Evolutionary conservation across 139 green algal genomes (phyloP), one percentile per base, ranked within the genome.

Genomic region (Picochlorum sp.): DNA sequence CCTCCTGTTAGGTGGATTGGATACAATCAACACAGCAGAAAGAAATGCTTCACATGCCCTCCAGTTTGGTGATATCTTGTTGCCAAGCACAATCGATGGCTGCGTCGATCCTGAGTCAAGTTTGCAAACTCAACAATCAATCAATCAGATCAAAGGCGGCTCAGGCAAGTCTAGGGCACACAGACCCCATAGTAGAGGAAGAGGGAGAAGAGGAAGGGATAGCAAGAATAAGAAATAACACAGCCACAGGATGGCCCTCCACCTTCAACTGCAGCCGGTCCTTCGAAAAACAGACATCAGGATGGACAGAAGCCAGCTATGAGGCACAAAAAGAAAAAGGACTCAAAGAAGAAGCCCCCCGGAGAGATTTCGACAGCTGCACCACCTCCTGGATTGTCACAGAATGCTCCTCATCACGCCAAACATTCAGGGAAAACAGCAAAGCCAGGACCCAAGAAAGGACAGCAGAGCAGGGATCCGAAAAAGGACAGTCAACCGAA

Each of bases 1-100:
- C 15, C 13, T 59, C 13, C 7, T 34, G 21, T 59, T 59, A 64
- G 24, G 16, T 65, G 47, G 18, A 11, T 24, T 23, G 34, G 20
- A 6, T 57, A 13, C 16, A 23, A 9, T 16, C 44, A 23, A 20
- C n/a, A n/a, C 18, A n/a, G 23, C 44, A 20, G 20, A 21, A 49
- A 15, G 24, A 8, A 16, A 21, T 65, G 26, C 24, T n/a, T 23
- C 50, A 21, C 52, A 56, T 15, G 18, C 21, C 3, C 16, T 65
- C 23, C 54, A 57, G 38, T 71, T 65, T 26, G 52, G 54, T 18
- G 55, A 65, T 41, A 51, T 71, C 16, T 8, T 37, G 55, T 49
- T 77, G 63, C 70, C 70, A 23, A 68, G 26, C 24, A 51, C 70
- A 21, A 77, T 77, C 24, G 70, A 77, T 20, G 70, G 70, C 24